Percentiles rank a stretch among this genome's conserved stretches.
Conservation (phyloP, 305 asterid species). For the Ilex paraguariensis region DNA sequence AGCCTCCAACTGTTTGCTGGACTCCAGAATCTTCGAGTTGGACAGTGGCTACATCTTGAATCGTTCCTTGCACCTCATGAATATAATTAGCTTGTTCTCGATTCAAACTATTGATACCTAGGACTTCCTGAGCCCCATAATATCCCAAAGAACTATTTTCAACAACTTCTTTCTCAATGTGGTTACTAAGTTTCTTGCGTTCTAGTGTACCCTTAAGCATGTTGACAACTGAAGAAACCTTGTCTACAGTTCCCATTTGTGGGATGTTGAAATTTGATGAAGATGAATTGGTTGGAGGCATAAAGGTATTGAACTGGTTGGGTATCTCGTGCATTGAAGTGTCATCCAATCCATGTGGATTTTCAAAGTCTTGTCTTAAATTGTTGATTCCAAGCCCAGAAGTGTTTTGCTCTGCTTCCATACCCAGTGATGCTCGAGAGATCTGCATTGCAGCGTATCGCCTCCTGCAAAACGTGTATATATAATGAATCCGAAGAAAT, state of each 20-base stretch:
- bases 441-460: constrained; percentile 73
- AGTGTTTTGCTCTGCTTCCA: constrained; percentile 45
- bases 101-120: constrained; percentile 24
- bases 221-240: constrained; percentile 78
- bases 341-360: constrained; percentile 29
- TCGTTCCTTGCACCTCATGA: constrained; percentile 36
- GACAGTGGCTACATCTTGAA: constrained; percentile 27
- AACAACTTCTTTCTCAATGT: constrained; percentile 30
- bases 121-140: constrained; percentile 33
- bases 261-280: constrained; percentile 59
- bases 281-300: constrained; percentile 68
- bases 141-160: constrained; percentile 35
- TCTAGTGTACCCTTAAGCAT: constrained; percentile 87
- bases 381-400: constrained; percentile 30
- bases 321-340: constrained; percentile 30
- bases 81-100: constrained; percentile 32
- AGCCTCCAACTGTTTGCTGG: constrained; percentile 41
- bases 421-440: constrained; percentile 46
- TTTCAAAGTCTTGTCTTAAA: constrained; percentile 38
- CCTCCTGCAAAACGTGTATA: constrained; percentile 48
- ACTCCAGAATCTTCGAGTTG: constrained; percentile 39
- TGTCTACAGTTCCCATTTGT: constrained; percentile 41
- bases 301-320: constrained; percentile 35
- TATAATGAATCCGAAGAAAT: not conserved
- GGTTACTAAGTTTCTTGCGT: constrained; percentile 48